Conservation (phyloP, 1,139 yeast species). For the Candida sp. region DNA sequence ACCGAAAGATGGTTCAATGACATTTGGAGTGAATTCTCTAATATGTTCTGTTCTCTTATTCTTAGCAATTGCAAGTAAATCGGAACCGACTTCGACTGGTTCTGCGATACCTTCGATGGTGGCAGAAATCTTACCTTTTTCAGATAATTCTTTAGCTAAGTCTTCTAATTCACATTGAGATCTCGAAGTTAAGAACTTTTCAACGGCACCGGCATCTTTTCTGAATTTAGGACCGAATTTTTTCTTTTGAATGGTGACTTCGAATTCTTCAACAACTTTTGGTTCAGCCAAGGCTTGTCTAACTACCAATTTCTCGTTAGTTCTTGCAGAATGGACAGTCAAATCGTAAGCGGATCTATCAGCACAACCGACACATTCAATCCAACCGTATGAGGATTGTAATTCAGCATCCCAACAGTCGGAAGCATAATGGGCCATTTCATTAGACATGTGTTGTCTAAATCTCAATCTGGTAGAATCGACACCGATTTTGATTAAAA, state of each 20-base stretch:
- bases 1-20: conserved; percentile 99
- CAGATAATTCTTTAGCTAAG: conserved; percentile 64
- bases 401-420: conserved; percentile 99
- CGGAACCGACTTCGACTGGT: conserved; percentile 64
- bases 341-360: conserved; percentile 98
- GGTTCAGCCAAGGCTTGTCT: conserved; percentile 90
- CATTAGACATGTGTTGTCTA: conserved; percentile 98
- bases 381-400: conserved; percentile 96
- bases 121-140: conserved; percentile 64
- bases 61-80: conserved; percentile 72
- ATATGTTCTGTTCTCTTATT: conserved; percentile 82
- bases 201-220: conserved; percentile 93
- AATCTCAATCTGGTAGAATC: conserved; percentile 82
- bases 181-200: conserved; percentile 70
- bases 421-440: conserved; percentile 99
- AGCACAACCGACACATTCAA: conserved; percentile 99
- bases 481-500: conserved; percentile 87
- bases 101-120: conserved; percentile 59
- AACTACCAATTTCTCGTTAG: conserved; percentile 92
- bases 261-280: conserved; percentile 73
- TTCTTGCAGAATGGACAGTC: conserved; percentile 91
- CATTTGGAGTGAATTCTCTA: conserved; percentile 96
- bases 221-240: conserved; percentile 97
- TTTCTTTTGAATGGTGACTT: conserved; percentile 86
- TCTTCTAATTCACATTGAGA: conserved; percentile 85